These are phyloP conservation scores for Trametes pubescens DNA, from an alignment of 1,284 basidiomycete species.

Conservation along the genomic window DNA sequence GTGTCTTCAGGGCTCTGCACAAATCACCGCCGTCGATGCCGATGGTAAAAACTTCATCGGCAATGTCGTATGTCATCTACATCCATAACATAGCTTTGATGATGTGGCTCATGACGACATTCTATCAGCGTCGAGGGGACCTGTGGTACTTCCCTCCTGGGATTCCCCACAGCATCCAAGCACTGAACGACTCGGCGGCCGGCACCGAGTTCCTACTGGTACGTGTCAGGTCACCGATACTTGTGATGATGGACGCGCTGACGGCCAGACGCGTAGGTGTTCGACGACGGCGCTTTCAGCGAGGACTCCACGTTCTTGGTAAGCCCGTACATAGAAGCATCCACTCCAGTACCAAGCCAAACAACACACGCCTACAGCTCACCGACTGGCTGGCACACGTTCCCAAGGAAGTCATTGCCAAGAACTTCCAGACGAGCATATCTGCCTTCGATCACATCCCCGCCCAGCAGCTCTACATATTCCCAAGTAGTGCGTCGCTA, in stretches of 20 bases:
- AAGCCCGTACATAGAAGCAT: slow-evolving; percentile 20
- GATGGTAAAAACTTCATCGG: slow-evolving; percentile 70
- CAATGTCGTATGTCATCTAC: slow-evolving; percentile 47
- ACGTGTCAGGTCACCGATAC: slow-evolving; percentile 29
- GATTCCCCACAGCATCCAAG: slow-evolving; percentile 64
- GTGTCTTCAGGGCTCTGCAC: slow-evolving; percentile 60
- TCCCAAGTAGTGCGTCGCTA: slow-evolving; percentile 58
- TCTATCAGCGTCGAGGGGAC: slow-evolving; percentile 45
- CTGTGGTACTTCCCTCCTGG: slow-evolving; percentile 77
- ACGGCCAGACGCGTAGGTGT: slow-evolving; percentile 52
- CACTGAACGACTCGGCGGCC: slow-evolving; percentile 58
- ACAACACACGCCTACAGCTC: slow-evolving; percentile 46
- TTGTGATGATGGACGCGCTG: background rate
- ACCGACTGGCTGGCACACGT: slow-evolving; percentile 75
- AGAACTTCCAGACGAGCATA: slow-evolving; percentile 69
- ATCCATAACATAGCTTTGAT: background rate
- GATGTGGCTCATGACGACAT: background rate
- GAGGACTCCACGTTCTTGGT: slow-evolving; percentile 77
- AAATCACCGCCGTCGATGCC: slow-evolving; percentile 67
- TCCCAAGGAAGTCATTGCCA: slow-evolving; percentile 68
- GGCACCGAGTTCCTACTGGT: slow-evolving; percentile 79
- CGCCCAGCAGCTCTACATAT: slow-evolving; percentile 69
- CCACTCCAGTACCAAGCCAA: slow-evolving; percentile 21
- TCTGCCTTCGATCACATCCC: slow-evolving; percentile 67
- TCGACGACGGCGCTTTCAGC: slow-evolving; percentile 70